Base-by-base conservation (phyloP, 2,329 filamentous ascomycete genomes). In the Penicillium paneum region DNA sequence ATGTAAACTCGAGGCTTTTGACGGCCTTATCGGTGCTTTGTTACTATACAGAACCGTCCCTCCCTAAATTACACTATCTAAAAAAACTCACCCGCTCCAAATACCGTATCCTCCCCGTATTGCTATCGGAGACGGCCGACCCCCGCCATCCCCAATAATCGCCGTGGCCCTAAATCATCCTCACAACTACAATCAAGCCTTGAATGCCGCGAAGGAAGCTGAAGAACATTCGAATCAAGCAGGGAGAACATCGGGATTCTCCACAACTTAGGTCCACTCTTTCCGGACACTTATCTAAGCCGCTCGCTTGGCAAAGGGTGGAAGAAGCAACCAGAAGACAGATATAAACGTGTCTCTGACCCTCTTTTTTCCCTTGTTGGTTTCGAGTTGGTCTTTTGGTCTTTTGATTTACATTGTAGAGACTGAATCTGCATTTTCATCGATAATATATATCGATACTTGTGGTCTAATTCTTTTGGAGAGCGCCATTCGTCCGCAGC, bases 111-210 rank as follows among this genome's bases (percentile, higher is more conserved):
- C 7, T 11, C 21, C 4, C 2, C 17, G 44, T 28, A 50, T 11
- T 8, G 5, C 10, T n/a, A 59, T 64, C 66, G 67, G 67, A 65
- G 60, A 47, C 49, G 52, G 66, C 66, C 66, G 67, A 58, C 44
- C 43, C 47, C 63, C 61, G 64, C 52, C 24, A 6, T 24, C 17
- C 10, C 45, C 24, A 31, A 13, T 24, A 17, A 13, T 7, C 17
- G 13, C n/a, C n/a, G 45, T n/a, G 17, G 35, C 28, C 28, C 26
- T 24, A 31, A 31, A 40, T 42, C 36, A 28, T 38, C 19, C 47
- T 24, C 17, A 15, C 26, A 29, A 49, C 17, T 11, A 26, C 47
- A 24, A n/a, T 24, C 42, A 24, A 24, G 34, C 15, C 34, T 8
- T 15, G 5, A 24, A n/a, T 28, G 21, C 13, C 3, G 8, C 17